Conservation (phyloP, 2,329 filamentous ascomycete species). For the Arthroderma uncinatum region DNA sequence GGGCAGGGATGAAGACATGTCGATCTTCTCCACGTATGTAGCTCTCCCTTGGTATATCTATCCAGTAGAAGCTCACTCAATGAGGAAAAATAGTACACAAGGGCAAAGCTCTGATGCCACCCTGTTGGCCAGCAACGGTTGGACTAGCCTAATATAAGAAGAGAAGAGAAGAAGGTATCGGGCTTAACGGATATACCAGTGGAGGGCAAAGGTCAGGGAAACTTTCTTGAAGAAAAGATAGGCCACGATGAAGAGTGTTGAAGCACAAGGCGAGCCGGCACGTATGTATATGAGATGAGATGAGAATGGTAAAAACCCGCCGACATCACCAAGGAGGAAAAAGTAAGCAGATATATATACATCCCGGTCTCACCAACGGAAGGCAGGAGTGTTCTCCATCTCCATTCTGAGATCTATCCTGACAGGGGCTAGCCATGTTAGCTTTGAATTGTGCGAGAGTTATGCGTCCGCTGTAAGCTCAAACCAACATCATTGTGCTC, state of each 20-base stretch:
- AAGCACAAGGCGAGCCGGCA: no score
- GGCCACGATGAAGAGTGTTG: no score
- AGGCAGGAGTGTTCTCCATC: not conserved
- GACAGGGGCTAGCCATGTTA: not conserved
- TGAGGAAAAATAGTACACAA: conserved; percentile 33
- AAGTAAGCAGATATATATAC: not conserved
- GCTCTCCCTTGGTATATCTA: not conserved
- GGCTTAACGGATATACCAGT: not conserved
- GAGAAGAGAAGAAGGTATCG: not conserved
- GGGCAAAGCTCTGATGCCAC: conserved; percentile 16
- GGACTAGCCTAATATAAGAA: not conserved
- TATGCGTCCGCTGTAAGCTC: not conserved
- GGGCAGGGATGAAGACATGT: not conserved
- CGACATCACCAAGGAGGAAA: no score
- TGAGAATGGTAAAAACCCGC: no score
- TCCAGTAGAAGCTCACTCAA: conserved; percentile 14
- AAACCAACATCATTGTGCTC: not conserved
- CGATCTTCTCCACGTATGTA: not conserved
- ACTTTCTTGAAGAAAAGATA: not conserved
- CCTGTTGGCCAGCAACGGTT: not conserved
- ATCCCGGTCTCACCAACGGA: not conserved
- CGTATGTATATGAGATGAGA: no score
- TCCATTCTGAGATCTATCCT: not conserved
- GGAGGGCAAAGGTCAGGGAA: not conserved
- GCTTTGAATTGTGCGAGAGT: not conserved